Conservation (phyloP, 768 basidiomycete species). For the Gymnopilus junonius region DNA sequence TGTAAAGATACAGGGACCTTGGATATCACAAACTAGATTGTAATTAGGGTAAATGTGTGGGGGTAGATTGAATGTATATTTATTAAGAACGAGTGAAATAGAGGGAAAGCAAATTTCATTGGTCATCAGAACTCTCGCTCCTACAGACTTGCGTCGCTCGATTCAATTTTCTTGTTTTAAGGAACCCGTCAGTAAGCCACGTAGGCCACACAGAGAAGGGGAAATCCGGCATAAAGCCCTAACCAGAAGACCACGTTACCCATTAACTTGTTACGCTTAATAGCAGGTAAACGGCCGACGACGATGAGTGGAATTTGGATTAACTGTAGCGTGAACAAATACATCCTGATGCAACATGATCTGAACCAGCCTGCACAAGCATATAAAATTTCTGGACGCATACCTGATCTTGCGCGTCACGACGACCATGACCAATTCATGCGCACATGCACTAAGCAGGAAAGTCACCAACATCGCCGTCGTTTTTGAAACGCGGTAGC, state of each 20-base stretch:
- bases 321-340: constrained; percentile 83
- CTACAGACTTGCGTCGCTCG: background rate
- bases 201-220: constrained; percentile 82
- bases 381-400: constrained; percentile 23
- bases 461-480: constrained; percentile 95
- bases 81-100: no score
- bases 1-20: background rate
- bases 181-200: constrained; percentile 39
- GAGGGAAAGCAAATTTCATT: background rate
- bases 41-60: constrained; percentile 1
- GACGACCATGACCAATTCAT: constrained; percentile 96
- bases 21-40: background rate
- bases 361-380: background rate
- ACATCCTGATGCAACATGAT: constrained; percentile 56
- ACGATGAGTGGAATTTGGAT: constrained; percentile 92
- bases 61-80: background rate
- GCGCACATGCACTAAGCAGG: constrained; percentile 84
- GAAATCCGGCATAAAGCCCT: constrained; percentile 91
- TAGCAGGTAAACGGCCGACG: constrained; percentile 72
- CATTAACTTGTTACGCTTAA: constrained; percentile 82
- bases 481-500: constrained; percentile 73
- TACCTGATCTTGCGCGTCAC: constrained; percentile 92
- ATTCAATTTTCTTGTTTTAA: background rate
- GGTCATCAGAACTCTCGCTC: background rate
- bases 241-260: constrained; percentile 94